Percentiles rank a stretch among this genome's conserved stretches.
phyloP scores from a whole-genome alignment of 331 rosid genomes.

The Acacia pycnantha region DNA sequence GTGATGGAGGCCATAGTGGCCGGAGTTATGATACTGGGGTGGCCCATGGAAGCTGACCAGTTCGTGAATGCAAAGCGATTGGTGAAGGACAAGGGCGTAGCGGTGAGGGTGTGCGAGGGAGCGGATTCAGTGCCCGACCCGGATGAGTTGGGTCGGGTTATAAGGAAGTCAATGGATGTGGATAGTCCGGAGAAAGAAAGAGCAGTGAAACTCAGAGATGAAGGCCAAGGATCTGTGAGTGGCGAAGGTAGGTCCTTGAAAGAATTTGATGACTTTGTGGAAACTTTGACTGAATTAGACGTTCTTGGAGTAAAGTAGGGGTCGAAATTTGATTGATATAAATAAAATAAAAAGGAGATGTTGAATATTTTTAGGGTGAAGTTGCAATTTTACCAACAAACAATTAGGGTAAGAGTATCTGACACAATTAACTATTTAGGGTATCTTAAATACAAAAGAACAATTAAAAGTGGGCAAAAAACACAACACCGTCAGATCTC shows the following conservation, averaged over 20 bases:
- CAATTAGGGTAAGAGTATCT: too few species aligned
- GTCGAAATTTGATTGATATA: not conserved
- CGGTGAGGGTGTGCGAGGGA: slow-evolving; percentile 29
- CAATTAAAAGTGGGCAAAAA: too few species aligned
- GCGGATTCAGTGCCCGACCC: slow-evolving; percentile 29
- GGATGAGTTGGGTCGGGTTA: slow-evolving; percentile 16
- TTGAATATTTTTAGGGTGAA: not conserved
- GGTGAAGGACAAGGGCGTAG: slow-evolving; percentile 38
- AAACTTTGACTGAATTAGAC: slow-evolving; percentile 8
- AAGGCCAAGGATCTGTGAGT: slow-evolving; percentile 11
- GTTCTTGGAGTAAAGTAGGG: not conserved
- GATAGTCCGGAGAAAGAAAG: slow-evolving; percentile 6
- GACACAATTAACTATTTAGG: too few species aligned
- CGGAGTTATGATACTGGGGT: slow-evolving; percentile 35
- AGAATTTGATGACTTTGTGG: slow-evolving; percentile 22
- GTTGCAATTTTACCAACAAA: too few species aligned
- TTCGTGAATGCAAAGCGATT: slow-evolving; percentile 34
- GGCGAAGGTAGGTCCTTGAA: slow-evolving; percentile 9
- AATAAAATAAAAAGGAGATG: not conserved
- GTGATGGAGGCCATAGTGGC: slow-evolving; percentile 30
- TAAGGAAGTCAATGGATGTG: not conserved
- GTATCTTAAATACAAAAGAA: too few species aligned
- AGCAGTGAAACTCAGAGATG: slow-evolving; percentile 14
- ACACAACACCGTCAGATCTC: too few species aligned
- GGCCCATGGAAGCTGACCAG: slow-evolving; percentile 56